These are phyloP conservation scores for Bruguiera hainesii DNA, from an alignment of 441 rosid genomes.

Conservation along the genomic window DNA sequence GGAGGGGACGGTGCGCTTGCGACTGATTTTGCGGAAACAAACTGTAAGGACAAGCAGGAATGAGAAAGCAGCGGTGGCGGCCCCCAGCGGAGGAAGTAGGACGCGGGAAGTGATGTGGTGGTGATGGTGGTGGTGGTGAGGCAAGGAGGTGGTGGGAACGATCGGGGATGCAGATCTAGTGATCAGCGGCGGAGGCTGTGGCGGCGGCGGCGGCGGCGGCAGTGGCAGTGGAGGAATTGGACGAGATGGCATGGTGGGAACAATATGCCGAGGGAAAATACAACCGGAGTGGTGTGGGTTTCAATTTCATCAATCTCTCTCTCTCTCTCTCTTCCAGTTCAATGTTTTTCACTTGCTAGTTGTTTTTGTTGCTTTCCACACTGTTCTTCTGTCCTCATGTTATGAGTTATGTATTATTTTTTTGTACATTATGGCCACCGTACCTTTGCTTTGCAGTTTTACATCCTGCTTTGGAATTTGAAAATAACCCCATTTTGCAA, in stretches of 20 bases:
- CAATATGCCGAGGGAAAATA: not conserved
- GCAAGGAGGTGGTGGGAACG: not conserved
- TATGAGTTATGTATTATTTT: too few species aligned
- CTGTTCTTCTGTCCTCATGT: too few species aligned
- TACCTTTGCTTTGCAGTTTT: too few species aligned
- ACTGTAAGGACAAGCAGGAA: constrained; percentile 46
- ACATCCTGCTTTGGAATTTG: too few species aligned
- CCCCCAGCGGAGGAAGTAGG: constrained; percentile 36
- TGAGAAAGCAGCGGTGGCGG: constrained; percentile 48
- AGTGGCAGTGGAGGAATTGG: constrained; percentile 8
- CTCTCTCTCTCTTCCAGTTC: too few species aligned
- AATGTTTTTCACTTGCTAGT: too few species aligned
- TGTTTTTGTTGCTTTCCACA: too few species aligned
- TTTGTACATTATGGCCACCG: too few species aligned
- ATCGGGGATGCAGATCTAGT: not conserved
- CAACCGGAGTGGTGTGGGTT: not conserved
- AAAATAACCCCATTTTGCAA: too few species aligned
- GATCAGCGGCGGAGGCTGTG: too few species aligned
- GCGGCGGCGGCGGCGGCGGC: too few species aligned
- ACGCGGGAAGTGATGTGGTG: constrained; percentile 23
- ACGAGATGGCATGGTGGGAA: constrained; percentile 41
- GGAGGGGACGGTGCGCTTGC: constrained; percentile 59
- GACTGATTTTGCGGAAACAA: constrained; percentile 65
- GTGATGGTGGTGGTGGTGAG: constrained; percentile 17
- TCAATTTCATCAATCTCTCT: too few species aligned